A percentile compares a stretch with the other conserved stretches of the same genome.
Evolutionary conservation across 805 yeast species (phyloP).

Genomic region (Candida multigemmis): DNA sequence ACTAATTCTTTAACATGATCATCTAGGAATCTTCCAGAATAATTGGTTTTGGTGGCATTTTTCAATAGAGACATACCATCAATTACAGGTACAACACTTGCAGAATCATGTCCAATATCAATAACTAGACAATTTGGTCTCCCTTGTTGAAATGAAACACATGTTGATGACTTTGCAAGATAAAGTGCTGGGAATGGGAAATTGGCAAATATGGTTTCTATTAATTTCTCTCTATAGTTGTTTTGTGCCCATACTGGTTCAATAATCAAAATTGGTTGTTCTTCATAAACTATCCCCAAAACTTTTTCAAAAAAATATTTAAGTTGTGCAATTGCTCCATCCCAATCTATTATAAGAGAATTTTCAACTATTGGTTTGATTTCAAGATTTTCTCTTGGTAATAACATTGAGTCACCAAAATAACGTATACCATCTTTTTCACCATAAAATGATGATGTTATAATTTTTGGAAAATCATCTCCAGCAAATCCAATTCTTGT

Average conservation of each 20-base stretch:
- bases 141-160: slow-evolving; percentile 83
- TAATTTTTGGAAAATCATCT: slow-evolving; percentile 73
- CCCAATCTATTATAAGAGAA: slow-evolving; percentile 75
- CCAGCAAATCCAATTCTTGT: slow-evolving; percentile 92
- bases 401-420: slow-evolving; percentile 33
- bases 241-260: slow-evolving; percentile 82
- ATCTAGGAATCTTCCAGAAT: slow-evolving; percentile 62
- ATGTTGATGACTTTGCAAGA: slow-evolving; percentile 74
- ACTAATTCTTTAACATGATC: slow-evolving; percentile 41
- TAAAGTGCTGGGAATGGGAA: slow-evolving; percentile 74
- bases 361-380: slow-evolving; percentile 52
- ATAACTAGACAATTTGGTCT: slow-evolving; percentile 81
- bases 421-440: slow-evolving; percentile 13
- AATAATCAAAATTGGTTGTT: slow-evolving; percentile 72
- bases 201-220: slow-evolving; percentile 64
- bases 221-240: slow-evolving; percentile 54
- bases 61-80: slow-evolving; percentile 73
- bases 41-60: slow-evolving; percentile 61
- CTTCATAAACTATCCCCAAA: slow-evolving; percentile 44
- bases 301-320: slow-evolving; percentile 44
- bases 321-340: slow-evolving; percentile 71
- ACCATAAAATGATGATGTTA: slow-evolving; percentile 60
- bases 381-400: slow-evolving; percentile 43
- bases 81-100: slow-evolving; percentile 71
- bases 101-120: slow-evolving; percentile 74